Evolutionary conservation across 1,284 basidiomycete species (phyloP).

Genomic region (Pulveroboletus sp.): DNA sequence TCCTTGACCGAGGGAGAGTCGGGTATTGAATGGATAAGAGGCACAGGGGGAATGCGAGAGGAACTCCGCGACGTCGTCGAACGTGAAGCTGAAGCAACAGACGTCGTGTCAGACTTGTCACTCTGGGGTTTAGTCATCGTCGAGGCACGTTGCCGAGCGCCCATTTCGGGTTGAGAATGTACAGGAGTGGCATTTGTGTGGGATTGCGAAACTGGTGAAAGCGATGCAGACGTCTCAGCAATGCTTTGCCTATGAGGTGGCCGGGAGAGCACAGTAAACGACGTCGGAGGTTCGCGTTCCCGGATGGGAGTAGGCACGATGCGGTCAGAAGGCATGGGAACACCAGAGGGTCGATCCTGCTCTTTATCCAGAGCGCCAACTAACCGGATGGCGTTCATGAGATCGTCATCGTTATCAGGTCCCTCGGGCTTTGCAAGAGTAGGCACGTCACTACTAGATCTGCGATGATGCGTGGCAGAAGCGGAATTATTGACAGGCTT

Average conservation of each 20-base stretch:
- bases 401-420: conserved; percentile 32
- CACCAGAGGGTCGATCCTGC: conserved; percentile 12
- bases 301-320: conserved; percentile 68
- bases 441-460: conserved; percentile 20
- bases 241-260: conserved; percentile 44
- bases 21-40: conserved; percentile 36
- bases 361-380: conserved; percentile 31
- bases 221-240: conserved; percentile 13
- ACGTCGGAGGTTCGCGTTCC: conserved; percentile 56
- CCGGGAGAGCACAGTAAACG: conserved; percentile 70
- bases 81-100: conserved; percentile 24
- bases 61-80: conserved; percentile 27
- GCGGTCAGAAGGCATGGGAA: conserved; percentile 22
- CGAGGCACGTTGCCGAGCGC: conserved; percentile 18
- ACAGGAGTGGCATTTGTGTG: background rate
- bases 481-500: background rate
- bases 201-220: conserved; percentile 14
- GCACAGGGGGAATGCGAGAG: conserved; percentile 32
- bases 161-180: conserved; percentile 17
- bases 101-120: conserved; percentile 32
- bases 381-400: conserved; percentile 36
- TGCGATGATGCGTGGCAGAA: conserved; percentile 16
- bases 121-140: conserved; percentile 11
- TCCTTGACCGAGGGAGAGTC: conserved; percentile 37
- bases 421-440: conserved; percentile 8